Base-by-base conservation (phyloP, 1,139 yeast genomes). In the Wickerhamiella pararugosa region DNA sequence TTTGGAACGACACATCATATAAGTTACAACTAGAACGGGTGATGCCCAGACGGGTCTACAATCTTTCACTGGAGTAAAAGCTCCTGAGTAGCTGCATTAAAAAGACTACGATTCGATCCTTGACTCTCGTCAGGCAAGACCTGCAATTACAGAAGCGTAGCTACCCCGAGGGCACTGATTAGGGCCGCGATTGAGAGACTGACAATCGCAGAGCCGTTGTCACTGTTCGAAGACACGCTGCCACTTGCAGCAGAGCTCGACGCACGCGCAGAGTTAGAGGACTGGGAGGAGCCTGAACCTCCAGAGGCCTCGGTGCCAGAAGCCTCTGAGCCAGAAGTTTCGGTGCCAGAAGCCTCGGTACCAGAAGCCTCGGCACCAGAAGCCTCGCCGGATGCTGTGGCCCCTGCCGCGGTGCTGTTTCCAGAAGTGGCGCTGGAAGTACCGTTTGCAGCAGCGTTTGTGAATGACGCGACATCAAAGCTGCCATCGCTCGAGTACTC, bases 401-500 rank as follows among this genome's bases (percentile, higher is more conserved):
- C 32, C 9, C 34, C 25, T 6, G 5, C 25, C 8, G 34, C 25
- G 7, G 25, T 30, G 30, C 25, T 11, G 30, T 21, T 5, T 26
- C 35, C 10, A 31, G 31, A 30, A 7, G 30, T 26, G 10, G 10
- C 3, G 29, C 21, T 30, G 8, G n/a, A 6, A 10, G 27, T 36
- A 9, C 25, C 5, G 15, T 21, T 29, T 9, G 6, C 26, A n/a
- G 39, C 21, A 25, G 29, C 29, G 34, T 29, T 29, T 28, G 39
- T 21, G 5, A 25, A 27, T 15, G 21, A 15, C 4, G 21, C 21
- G 10, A 26, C 33, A 28, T 28, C 33, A 25, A 32, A 38, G 25
- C 30, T 26, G 1, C 97, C 98, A 49, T 74, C 74, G 3, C 73
- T 66, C 55, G 74, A 79, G 60, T 57, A 90, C 54, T 80, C 82